Percentiles rank a stretch among this genome's conserved stretches.
Evolutionary conservation across 2,329 filamentous ascomycete genomes (phyloP).

Genomic region (Fusarium torreyae): DNA sequence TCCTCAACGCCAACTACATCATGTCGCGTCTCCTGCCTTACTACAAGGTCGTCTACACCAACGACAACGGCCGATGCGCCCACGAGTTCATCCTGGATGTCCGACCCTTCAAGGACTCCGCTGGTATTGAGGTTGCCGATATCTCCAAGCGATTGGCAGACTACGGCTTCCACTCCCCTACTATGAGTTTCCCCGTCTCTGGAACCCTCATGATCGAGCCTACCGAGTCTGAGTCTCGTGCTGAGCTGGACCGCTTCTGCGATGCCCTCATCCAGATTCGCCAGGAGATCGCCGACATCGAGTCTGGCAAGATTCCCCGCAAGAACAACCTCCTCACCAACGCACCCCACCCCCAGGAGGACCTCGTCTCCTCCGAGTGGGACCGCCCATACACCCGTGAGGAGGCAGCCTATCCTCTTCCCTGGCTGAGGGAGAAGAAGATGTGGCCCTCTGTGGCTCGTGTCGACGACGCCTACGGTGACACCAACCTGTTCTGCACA

Average conservation of each 20-base stretch:
- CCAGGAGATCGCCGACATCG: constrained; percentile 86
- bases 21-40: constrained; percentile 87
- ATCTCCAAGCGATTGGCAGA: constrained; percentile 97
- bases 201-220: constrained; percentile 99
- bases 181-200: constrained; percentile 95
- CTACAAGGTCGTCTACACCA: constrained; percentile 95
- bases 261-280: constrained; percentile 91
- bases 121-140: constrained; percentile 91
- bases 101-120: constrained; percentile 85
- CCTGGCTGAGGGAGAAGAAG: constrained; percentile 92
- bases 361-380: constrained; percentile 81
- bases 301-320: constrained; percentile 81
- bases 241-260: constrained; percentile 93
- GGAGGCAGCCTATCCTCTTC: constrained; percentile 87
- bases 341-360: constrained; percentile 87
- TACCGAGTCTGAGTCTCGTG: constrained; percentile 92
- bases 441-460: constrained; percentile 94
- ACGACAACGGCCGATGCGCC: constrained; percentile 88
- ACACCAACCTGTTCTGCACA: constrained; percentile 94
- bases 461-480: constrained; percentile 91
- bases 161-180: constrained; percentile 97
- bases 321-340: constrained; percentile 90
- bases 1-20: constrained; percentile 98
- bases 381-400: constrained; percentile 84
- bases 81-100: constrained; percentile 98